Conservation (phyloP, 192 early-diverging fungal genomes). For the Backusella circina region DNA sequence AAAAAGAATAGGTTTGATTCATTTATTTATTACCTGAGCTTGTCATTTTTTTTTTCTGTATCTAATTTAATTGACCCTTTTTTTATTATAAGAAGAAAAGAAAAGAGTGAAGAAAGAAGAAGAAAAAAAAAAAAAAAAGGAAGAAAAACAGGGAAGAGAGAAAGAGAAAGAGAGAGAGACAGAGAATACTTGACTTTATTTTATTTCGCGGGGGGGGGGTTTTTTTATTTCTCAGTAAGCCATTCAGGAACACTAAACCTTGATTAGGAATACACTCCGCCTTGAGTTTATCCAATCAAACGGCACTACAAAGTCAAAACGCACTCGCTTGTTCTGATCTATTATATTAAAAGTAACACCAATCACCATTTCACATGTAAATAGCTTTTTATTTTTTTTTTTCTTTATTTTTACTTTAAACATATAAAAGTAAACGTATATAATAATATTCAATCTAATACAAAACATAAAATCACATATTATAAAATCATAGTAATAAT, state of each 20-base stretch:
- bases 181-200: background rate
- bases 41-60: background rate
- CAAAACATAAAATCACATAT: background rate
- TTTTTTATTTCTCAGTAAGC: background rate
- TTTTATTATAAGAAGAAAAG: background rate
- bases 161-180: background rate
- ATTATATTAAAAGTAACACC: background rate
- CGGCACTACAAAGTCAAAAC: background rate
- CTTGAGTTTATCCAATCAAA: background rate
- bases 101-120: background rate
- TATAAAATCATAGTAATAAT: background rate
- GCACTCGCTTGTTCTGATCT: background rate
- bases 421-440: no score
- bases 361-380: background rate
- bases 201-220: background rate
- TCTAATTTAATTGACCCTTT: background rate
- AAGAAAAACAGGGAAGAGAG: background rate
- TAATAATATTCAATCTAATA: no score
- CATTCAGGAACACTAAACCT: constrained; percentile 6
- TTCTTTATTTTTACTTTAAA: no score
- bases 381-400: background rate
- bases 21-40: background rate
- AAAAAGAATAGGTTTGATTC: background rate
- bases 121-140: background rate
- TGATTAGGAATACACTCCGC: background rate